phyloP scores from a whole-genome alignment of 2,329 filamentous ascomycete species.

The Paecilomyces dactylethromorphus region DNA sequence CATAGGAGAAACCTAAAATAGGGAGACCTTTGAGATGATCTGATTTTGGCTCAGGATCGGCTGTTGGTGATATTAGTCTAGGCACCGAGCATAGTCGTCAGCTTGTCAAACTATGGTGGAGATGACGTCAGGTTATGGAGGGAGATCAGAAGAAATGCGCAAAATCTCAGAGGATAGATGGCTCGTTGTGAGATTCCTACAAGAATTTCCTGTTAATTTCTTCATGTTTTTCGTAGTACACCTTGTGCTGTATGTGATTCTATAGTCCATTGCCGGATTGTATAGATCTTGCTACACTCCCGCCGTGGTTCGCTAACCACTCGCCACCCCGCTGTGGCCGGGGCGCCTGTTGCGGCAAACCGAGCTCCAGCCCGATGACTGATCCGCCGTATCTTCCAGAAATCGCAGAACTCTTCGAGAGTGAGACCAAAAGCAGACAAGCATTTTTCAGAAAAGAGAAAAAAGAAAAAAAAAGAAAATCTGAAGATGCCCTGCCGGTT shows the following conservation, averaged over 20 bases:
- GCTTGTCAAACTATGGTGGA: background rate
- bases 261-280: too few relatives aligned
- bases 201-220: too few relatives aligned
- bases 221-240: too few relatives aligned
- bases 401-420: slow-evolving; percentile 4
- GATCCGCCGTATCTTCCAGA: slow-evolving; percentile 21
- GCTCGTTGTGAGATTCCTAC: too few relatives aligned
- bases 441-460: background rate
- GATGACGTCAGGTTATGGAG: background rate
- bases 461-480: background rate
- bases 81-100: too few relatives aligned
- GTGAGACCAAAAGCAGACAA: background rate
- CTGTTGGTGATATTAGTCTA: too few relatives aligned
- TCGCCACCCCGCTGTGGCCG: background rate
- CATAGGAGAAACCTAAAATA: too few relatives aligned
- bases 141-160: too few relatives aligned
- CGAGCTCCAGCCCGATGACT: background rate
- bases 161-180: too few relatives aligned
- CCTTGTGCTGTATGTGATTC: too few relatives aligned
- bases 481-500: background rate
- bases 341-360: background rate
- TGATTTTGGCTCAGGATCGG: too few relatives aligned
- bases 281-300: background rate
- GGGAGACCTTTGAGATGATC: too few relatives aligned
- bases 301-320: background rate